phyloP scores from a whole-genome alignment of 768 basidiomycete species.

The Favolaschia claudopus region DNA sequence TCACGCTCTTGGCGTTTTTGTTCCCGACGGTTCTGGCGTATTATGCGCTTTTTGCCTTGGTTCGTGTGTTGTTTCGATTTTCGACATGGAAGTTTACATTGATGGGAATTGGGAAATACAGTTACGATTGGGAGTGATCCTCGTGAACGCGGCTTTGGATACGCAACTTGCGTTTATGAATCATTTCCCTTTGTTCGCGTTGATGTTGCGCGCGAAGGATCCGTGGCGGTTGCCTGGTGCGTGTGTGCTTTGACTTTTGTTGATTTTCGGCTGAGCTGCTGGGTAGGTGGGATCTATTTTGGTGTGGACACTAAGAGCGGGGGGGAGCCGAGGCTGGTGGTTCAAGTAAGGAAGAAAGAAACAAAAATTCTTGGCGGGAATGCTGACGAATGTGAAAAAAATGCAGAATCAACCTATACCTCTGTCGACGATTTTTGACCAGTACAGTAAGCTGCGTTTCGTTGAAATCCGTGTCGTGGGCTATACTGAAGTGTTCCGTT shows the following conservation, averaged over 20 bases:
- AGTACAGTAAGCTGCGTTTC: constrained; percentile 56
- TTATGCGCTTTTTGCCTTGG: constrained; percentile 81
- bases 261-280: background rate
- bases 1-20: constrained; percentile 82
- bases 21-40: constrained; percentile 89
- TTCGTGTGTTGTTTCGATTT: constrained; percentile 32
- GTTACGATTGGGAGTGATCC: constrained; percentile 62
- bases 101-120: constrained; percentile 34
- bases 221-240: constrained; percentile 82
- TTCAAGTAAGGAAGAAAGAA: constrained; percentile 49
- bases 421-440: constrained; percentile 59
- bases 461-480: background rate
- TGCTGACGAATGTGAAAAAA: no score
- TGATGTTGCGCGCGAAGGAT: constrained; percentile 87
- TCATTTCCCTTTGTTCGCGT: constrained; percentile 89
- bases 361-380: no score
- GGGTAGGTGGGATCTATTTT: constrained; percentile 43
- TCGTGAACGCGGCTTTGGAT: constrained; percentile 68
- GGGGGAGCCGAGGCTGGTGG: constrained; percentile 34
- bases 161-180: constrained; percentile 82
- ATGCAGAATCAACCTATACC: constrained; percentile 64
- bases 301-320: constrained; percentile 37
- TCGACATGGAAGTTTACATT: background rate
- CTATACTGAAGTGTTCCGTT: background rate
- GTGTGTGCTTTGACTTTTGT: constrained; percentile 11